These are phyloP conservation scores for Teunomyces cretensis DNA, from an alignment of 805 yeast genomes.

Conservation along the genomic window DNA sequence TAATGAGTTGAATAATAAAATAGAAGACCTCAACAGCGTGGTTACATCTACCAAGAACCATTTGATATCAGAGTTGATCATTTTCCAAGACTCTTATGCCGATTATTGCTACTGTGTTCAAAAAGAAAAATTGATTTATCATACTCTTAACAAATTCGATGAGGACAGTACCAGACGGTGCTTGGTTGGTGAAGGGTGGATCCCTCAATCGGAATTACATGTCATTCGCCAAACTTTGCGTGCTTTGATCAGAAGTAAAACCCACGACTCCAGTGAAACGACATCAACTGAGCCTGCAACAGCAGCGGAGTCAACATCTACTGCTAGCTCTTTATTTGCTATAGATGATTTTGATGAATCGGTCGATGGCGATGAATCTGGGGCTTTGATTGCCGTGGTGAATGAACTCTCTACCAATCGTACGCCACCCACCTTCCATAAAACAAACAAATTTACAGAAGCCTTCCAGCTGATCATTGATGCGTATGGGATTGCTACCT, in stretches of 20 bases:
- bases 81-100: conserved; percentile 35
- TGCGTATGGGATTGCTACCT: conserved; percentile 91
- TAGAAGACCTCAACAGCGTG: conserved; percentile 32
- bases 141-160: conserved; percentile 62
- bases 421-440: conserved; percentile 92
- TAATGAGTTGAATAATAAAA: conserved; percentile 30
- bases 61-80: conserved; percentile 35
- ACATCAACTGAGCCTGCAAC: neutral
- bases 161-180: conserved; percentile 67
- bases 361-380: conserved; percentile 8
- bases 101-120: conserved; percentile 37
- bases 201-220: conserved; percentile 53
- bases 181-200: conserved; percentile 75
- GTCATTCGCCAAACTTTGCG: conserved; percentile 39
- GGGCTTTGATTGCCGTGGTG: conserved; percentile 27
- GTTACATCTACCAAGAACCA: conserved; percentile 35
- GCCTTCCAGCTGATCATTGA: conserved; percentile 95
- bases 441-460: conserved; percentile 89
- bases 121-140: conserved; percentile 58
- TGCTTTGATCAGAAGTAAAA: conserved; percentile 40
- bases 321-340: conserved; percentile 17
- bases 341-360: conserved; percentile 22
- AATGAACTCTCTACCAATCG: conserved; percentile 70
- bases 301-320: neutral
- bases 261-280: conserved; percentile 10